Evolutionary conservation across 129 eudicot genomes (phyloP), one percentile per base, ranked within the genome.

Genomic region (Scalesia atractyloides): DNA sequence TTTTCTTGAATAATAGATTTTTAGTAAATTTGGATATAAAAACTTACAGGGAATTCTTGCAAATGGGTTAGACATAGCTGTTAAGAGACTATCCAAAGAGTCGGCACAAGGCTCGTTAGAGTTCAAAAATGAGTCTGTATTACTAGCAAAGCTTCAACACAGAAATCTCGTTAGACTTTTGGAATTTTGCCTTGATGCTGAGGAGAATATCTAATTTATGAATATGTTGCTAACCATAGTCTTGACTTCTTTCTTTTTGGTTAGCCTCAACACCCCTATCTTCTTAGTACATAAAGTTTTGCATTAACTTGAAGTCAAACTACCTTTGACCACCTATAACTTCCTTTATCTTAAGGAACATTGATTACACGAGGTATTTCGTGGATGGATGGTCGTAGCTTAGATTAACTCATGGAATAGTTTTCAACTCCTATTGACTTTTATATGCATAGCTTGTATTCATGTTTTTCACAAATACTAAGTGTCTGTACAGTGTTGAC

Each of bases 191-290:
- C 67, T 72, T 20, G 16, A 72, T 58, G 68, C 16, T 5, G 76
- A 72, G 54, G 76, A 72, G 57, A 72, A 72, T 44, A 58, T 72
- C 17, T n/a, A n/a, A n/a, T n/a, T n/a, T n/a, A n/a, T n/a, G n/a
- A n/a, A n/a, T n/a, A n/a, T n/a, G n/a, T n/a, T 68, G 58, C 67
- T n/a, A 72, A 72, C 44, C 43, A 43, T 0, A 72, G 76, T 58
- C 76, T 72, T 22, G 68, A 72, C 44, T 72, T 19, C 76, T 72
- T 72, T 58, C 44, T 72, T 20, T 72, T 72, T 44, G 75, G 76
- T 72, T 43, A 72, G 76, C 39, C 57, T 57, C 56, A 3, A 53
- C 34, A 34, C 50, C 50, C 52, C 8, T 1, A 15, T 0, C 47
- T 16, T 51, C n/a, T n/a, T n/a, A 3, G 8, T 18, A 34, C 12